Evolutionary conservation across 192 early-diverging fungal species (phyloP).

Genomic region (Entomortierella parvispora): DNA sequence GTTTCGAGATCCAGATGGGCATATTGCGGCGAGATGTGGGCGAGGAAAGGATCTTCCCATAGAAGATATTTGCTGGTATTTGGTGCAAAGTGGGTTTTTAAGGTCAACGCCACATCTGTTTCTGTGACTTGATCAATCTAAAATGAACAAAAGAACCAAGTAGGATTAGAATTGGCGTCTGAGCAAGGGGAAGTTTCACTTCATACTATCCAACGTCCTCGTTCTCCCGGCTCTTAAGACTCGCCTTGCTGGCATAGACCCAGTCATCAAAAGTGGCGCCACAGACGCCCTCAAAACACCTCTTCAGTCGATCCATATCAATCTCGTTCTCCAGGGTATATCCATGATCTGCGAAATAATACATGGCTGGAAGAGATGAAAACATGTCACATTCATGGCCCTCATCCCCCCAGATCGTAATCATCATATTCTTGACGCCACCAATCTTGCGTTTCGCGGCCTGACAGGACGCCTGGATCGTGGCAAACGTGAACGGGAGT

Average conservation of each 20-base stretch:
- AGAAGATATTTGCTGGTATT: conserved; percentile 87
- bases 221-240: too few species aligned
- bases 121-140: conserved; percentile 66
- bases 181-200: too few species aligned
- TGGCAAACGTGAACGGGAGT: conserved; percentile 82
- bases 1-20: conserved; percentile 70
- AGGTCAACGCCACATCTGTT: conserved; percentile 51
- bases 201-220: too few species aligned
- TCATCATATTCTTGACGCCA: conserved; percentile 78
- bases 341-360: conserved; percentile 81
- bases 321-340: conserved; percentile 75
- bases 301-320: conserved; percentile 64
- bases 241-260: conserved; percentile 72
- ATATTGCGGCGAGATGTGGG: conserved; percentile 85
- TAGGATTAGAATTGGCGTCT: too few species aligned
- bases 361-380: conserved; percentile 80
- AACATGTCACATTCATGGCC: conserved; percentile 92
- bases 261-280: conserved; percentile 84
- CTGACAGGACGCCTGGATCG: conserved; percentile 75
- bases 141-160: background rate
- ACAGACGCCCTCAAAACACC: conserved; percentile 78
- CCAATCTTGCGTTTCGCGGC: conserved; percentile 68
- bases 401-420: conserved; percentile 92
- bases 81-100: conserved; percentile 67
- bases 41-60: conserved; percentile 86